Evolutionary conservation across 2,329 filamentous ascomycete genomes (phyloP), one percentile per base, ranked within the genome.

Genomic region (Nothopassalora personata): DNA sequence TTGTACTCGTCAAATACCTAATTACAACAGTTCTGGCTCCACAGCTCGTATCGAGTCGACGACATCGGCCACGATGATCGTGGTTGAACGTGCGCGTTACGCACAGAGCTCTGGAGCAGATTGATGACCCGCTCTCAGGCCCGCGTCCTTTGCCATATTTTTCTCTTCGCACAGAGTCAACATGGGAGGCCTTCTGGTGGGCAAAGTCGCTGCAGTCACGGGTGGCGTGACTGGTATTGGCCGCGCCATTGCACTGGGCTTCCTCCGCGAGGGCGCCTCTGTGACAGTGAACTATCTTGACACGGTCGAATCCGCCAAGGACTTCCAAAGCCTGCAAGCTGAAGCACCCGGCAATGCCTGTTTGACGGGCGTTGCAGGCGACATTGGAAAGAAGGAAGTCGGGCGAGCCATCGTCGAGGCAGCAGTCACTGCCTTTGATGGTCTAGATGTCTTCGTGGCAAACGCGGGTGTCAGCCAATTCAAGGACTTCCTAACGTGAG

Each of bases 391-490:
- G 63, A 85, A 87, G 0, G 82, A 85, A 59, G 92, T 90, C 0
- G 89, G 88, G 8, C 76, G 79, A 43, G 76, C 80, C 23, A 81
- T 96, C 19, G 86, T 96, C 3, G 74, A 78, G 7, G 79, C 81
- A 61, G 86, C 88, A 0, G 86, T 91, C 0, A 71, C 80, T 57
- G 74, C 75, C 57, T 87, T 84, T 70, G 79, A 80, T 13, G 70
- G 76, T 28, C 57, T 81, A 28, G 76, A 82, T 74, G 79, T 96
- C 5, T 92, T 92, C 74, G 88, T 96, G n/a, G 90, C 86, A 72
- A 96, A 96, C 76, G 91, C 91, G 2, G 91, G 91, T 5, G 83
- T 96, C 59, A 96, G 91, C 79, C 83, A 89, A 64, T 96, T 96
- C 75, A 86, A 87, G 57, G 89, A 95, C 63, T 95, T 97, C 70